phyloP scores from a whole-genome alignment of 1,139 yeast genomes.

The Blastobotrys elegans region DNA sequence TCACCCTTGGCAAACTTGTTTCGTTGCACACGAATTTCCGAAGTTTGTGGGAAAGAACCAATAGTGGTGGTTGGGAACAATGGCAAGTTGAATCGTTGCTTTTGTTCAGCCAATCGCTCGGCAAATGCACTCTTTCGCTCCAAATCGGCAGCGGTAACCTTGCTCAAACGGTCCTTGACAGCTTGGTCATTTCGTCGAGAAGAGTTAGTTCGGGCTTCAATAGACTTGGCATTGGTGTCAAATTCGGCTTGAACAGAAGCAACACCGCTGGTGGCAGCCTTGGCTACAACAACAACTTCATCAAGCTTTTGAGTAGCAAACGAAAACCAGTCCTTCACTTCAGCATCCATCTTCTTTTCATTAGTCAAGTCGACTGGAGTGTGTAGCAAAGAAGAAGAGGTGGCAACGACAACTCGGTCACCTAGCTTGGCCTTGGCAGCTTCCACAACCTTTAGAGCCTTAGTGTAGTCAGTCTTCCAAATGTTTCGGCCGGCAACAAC shows the following conservation, averaged over 20 bases:
- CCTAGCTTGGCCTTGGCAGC: constrained; percentile 83
- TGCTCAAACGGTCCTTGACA: constrained; percentile 83
- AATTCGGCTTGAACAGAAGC: constrained; percentile 58
- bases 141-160: constrained; percentile 61
- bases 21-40: constrained; percentile 97
- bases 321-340: constrained; percentile 96
- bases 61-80: constrained; percentile 99
- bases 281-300: constrained; percentile 89
- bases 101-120: constrained; percentile 81
- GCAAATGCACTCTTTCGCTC: constrained; percentile 86
- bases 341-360: constrained; percentile 86
- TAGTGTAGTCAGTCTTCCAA: constrained; percentile 94
- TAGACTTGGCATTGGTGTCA: constrained; percentile 80
- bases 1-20: constrained; percentile 97
- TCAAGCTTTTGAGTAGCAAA: constrained; percentile 93
- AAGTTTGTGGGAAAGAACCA: constrained; percentile 99
- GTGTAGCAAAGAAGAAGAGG: constrained; percentile 95
- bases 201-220: constrained; percentile 82
- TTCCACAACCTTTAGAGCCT: constrained; percentile 75
- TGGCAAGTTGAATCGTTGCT: constrained; percentile 89
- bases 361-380: constrained; percentile 94
- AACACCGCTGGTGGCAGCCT: constrained; percentile 66
- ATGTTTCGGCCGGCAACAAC: constrained; percentile 98
- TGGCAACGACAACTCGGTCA: constrained; percentile 80
- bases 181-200: constrained; percentile 85